Evolutionary conservation across 495 filamentous ascomycete species (phyloP).

Genomic region (Oidiodendron maius): DNA sequence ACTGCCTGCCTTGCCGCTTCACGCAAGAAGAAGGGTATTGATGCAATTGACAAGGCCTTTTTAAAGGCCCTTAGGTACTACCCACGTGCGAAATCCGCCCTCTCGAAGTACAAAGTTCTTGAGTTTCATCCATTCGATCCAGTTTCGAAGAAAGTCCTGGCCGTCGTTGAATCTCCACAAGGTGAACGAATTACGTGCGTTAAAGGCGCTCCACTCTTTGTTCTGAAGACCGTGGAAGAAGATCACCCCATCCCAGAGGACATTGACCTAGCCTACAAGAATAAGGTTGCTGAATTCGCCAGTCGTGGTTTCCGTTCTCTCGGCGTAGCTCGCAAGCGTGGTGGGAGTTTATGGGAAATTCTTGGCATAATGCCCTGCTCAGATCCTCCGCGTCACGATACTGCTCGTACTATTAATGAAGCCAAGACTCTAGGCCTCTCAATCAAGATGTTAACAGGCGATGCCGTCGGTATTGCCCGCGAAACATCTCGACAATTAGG

Average conservation of each 20-base stretch:
- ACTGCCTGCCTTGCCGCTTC: slow-evolving; percentile 87
- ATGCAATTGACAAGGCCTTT: slow-evolving; percentile 93
- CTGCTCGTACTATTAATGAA: slow-evolving; percentile 83
- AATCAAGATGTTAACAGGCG: slow-evolving; percentile 97
- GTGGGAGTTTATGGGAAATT: slow-evolving; percentile 74
- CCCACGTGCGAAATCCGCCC: slow-evolving; percentile 67
- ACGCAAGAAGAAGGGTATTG: slow-evolving; percentile 91
- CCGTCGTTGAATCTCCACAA: slow-evolving; percentile 72
- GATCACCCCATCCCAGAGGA: slow-evolving; percentile 69
- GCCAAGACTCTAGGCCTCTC: slow-evolving; percentile 80
- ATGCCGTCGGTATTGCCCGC: slow-evolving; percentile 87
- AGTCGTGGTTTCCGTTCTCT: slow-evolving; percentile 88
- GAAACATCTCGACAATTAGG: slow-evolving; percentile 87
- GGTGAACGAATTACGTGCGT: slow-evolving; percentile 81
- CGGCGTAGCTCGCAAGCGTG: slow-evolving; percentile 83
- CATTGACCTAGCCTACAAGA: slow-evolving; percentile 75
- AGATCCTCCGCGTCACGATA: slow-evolving; percentile 88
- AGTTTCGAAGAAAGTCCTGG: slow-evolving; percentile 87
- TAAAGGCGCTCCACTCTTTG: slow-evolving; percentile 84
- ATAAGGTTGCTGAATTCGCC: slow-evolving; percentile 86
- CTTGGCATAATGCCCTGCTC: slow-evolving; percentile 92
- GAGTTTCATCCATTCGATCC: slow-evolving; percentile 89
- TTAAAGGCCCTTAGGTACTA: slow-evolving; percentile 76
- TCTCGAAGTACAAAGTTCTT: slow-evolving; percentile 70
- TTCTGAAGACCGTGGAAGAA: slow-evolving; percentile 76